Evolutionary conservation across 805 yeast genomes (phyloP), one percentile per base, ranked within the genome.

Genomic region (Dipodascus albidus): DNA sequence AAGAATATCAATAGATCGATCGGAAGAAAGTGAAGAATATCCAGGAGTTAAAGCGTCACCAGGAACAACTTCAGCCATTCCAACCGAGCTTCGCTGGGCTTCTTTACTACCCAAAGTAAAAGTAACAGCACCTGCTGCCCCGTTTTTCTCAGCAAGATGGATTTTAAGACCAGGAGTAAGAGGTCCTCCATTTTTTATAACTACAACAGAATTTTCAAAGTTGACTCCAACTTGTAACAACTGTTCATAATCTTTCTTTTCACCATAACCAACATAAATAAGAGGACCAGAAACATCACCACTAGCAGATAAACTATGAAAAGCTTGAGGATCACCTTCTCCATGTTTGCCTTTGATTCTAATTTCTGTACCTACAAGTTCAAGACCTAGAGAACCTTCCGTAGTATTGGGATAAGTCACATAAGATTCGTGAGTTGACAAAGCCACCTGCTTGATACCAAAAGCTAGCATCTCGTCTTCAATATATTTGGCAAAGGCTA

Each of bases 21-120:
- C 68, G 53, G 67, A 65, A 21, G 70, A 71, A 42, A 69, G 69
- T 21, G 78, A 70, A 0, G 83, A 73, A 82, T 84, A 81, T 1
- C 95, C 96, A 0, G 96, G 95, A 2, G 85, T 76, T 35, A 86
- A 64, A 2, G 88, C 78, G 65, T 89, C 93, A 6, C 97, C 97
- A 1, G 91, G 78, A 0, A 83, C 74, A 35, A 79, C 66, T 0
- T 63, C 63, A 3, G 61, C 48, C 14, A 59, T 49, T 1, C 63
- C 70, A 15, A 65, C 57, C 42, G 61, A 55, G 2, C 71, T 74
- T 50, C 78, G 73, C 60, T 78, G 78, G 27, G 84, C 77, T 1
- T 77, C 70, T 33, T 71, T 74, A 54, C 72, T 60, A 41, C 64
- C 61, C 42, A 74, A 77, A 48, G 79, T 72, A 15, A 89, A 79